Conservation (phyloP, 2,329 filamentous ascomycete species). For the Talaromyces funiculosus region DNA sequence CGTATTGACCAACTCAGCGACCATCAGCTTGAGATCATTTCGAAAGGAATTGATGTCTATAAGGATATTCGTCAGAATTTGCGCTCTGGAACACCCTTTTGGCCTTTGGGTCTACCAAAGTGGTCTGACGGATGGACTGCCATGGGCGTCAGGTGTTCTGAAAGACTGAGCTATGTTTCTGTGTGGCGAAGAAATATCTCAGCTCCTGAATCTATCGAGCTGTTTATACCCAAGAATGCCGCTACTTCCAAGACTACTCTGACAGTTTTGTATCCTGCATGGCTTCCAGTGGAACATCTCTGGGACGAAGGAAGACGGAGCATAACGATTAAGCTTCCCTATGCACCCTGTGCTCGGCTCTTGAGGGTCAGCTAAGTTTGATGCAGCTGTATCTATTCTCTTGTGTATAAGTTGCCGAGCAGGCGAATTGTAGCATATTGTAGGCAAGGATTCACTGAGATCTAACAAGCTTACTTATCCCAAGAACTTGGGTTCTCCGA, state of each 20-base stretch:
- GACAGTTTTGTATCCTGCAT: not conserved
- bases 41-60: constrained; percentile 29
- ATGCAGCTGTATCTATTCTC: not conserved
- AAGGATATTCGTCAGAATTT: constrained; percentile 16
- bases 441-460: no score
- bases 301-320: not conserved
- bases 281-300: not conserved
- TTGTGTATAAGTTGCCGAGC: no score
- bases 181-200: constrained; percentile 19
- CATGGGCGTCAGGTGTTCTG: constrained; percentile 17
- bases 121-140: constrained; percentile 15
- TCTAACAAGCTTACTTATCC: no score
- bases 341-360: not conserved
- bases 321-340: constrained; percentile 17
- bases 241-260: not conserved
- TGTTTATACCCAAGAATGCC: not conserved
- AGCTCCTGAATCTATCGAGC: not conserved
- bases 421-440: no score
- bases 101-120: not conserved
- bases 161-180: constrained; percentile 10
- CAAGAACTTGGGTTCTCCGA: no score
- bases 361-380: not conserved
- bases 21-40: constrained; percentile 22
- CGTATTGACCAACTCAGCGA: constrained; percentile 21
- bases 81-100: not conserved